phyloP scores from a whole-genome alignment of 2,329 filamentous ascomycete species.

The Graphilbum ipis-grandicollis region DNA sequence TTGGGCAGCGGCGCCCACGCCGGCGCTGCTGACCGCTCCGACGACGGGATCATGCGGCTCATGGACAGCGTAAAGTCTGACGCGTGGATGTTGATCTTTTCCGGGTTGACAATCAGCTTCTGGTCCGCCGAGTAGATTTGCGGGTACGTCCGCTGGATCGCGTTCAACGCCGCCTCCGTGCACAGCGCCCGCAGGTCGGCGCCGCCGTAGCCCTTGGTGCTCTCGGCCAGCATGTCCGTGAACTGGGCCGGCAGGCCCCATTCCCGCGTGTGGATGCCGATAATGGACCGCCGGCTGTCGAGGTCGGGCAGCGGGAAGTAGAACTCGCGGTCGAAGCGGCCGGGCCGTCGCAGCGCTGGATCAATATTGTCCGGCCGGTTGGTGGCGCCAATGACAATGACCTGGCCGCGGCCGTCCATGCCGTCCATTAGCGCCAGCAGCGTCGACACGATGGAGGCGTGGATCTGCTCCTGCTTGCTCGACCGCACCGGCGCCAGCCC shows the following conservation, averaged over 20 bases:
- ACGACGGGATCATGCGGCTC: conserved; percentile 91
- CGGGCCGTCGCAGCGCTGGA: conserved; percentile 81
- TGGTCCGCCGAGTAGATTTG: conserved; percentile 87
- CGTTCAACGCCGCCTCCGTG: conserved; percentile 89
- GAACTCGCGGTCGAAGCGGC: conserved; percentile 92
- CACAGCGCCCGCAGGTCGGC: conserved; percentile 86
- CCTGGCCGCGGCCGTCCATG: conserved; percentile 95
- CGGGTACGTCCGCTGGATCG: conserved; percentile 86
- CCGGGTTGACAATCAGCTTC: conserved; percentile 76
- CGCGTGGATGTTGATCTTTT: conserved; percentile 69
- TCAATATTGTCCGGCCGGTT: conserved; percentile 95
- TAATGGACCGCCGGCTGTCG: conserved; percentile 64
- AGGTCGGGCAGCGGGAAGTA: conserved; percentile 87
- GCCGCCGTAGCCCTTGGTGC: conserved; percentile 87
- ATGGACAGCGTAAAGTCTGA: conserved; percentile 96
- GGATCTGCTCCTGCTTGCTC: conserved; percentile 97
- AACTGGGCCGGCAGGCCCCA: conserved; percentile 73
- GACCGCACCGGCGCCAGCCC: conserved; percentile 89
- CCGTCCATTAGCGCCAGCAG: conserved; percentile 91
- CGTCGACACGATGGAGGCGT: conserved; percentile 92
- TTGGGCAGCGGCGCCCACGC: conserved; percentile 67
- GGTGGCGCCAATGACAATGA: conserved; percentile 97
- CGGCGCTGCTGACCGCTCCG: conserved; percentile 74
- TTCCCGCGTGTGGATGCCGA: conserved; percentile 88
- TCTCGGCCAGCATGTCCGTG: conserved; percentile 66